phyloP scores from a whole-genome alignment of 164 flowering plant genomes.

The Saururus chinensis region DNA sequence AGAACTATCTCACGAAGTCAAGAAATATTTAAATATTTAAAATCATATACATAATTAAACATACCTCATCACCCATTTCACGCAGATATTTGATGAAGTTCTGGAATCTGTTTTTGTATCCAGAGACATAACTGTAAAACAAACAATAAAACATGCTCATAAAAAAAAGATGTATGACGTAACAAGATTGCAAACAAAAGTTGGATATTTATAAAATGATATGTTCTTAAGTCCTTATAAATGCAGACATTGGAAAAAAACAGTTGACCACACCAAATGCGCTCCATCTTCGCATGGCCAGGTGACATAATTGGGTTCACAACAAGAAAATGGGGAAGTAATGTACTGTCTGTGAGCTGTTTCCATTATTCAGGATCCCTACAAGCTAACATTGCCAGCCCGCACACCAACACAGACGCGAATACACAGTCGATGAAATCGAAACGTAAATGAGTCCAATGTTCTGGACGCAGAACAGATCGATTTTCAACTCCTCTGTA shows the following conservation, averaged over 20 bases:
- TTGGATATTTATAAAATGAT: no score
- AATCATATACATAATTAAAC: no score
- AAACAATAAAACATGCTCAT: slow-evolving; percentile 2
- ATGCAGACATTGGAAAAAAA: no score
- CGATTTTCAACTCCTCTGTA: no score
- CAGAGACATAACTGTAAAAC: slow-evolving; percentile 83
- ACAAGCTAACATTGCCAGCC: not conserved
- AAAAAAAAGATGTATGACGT: not conserved
- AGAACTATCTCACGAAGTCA: not conserved
- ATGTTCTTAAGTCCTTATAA: no score
- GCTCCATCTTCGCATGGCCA: not conserved
- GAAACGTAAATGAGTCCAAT: not conserved
- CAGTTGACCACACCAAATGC: no score
- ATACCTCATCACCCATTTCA: slow-evolving; percentile 99
- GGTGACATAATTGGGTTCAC: not conserved
- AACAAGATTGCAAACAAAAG: not conserved
- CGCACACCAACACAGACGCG: not conserved
- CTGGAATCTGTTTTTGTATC: slow-evolving; percentile 95
- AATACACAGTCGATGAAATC: not conserved
- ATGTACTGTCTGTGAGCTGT: not conserved
- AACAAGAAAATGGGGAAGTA: not conserved
- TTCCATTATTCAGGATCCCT: not conserved
- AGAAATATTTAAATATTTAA: not conserved
- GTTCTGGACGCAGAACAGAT: not conserved
- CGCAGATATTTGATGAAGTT: slow-evolving; percentile 86